Base-by-base conservation (phyloP, 352 stramenopile genomes). In the Globisporangium alternatum region DNA sequence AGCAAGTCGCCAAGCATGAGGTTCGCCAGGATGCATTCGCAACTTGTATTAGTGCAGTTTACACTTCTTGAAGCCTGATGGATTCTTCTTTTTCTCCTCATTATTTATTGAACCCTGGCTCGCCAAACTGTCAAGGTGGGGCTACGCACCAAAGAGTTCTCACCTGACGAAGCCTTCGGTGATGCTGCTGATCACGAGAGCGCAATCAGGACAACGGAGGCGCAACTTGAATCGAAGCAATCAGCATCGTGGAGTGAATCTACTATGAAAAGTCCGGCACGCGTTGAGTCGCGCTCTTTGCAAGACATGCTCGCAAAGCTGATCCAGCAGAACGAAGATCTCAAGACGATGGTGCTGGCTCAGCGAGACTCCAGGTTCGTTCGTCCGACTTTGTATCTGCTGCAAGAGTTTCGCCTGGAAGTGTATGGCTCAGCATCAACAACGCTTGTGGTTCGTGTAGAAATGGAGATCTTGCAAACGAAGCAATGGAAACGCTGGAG, bases 321-420 rank as follows among this genome's bases (percentile, higher is more conserved):
- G 1, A 35, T 73, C 3, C 68, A 67, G 31, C 71, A 78, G 59
- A 75, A 76, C 41, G 68, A 76, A 47, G 71, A 78, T 9, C 62
- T 78, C 5, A 64, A 67, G 22, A 30, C 44, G 4, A 45, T 56
- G 59, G 62, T 69, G 25, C 61, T 39, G 5, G 30, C 48, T n/a
- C 64, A 69, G 15, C 51, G 10, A 25, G 52, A 30, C 6, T 35
- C 7, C 39, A 54, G 7, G 71, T 35, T 59, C 62, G 22, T 72
- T 9, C 3, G 8, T 37, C 1, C 31, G 31, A 10, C 31, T 9
- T 37, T 37, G 6, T 61, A 33, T 5, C 39, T n/a, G 8, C 30
- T 3, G 6, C 10, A 28, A 33, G n/a, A 17, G 2, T 21, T 53
- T 52, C 45, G n/a, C 13, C 6, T 30, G 30, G 4, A n/a, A 28